phyloP scores from a whole-genome alignment of 73 alveolate genomes.

The Breviolum minutum region DNA sequence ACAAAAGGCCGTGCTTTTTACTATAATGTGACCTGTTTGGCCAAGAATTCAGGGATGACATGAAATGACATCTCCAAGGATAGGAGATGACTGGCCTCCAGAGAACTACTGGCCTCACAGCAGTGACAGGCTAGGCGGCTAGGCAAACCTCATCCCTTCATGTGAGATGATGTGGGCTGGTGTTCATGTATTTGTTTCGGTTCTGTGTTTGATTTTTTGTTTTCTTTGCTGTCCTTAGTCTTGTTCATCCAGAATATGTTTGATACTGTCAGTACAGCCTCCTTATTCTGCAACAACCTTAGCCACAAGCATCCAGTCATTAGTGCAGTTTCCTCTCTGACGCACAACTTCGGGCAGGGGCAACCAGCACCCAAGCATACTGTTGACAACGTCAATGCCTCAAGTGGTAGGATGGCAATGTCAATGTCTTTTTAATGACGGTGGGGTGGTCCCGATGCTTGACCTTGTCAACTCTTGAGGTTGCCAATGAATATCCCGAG shows the following conservation, averaged over 20 bases:
- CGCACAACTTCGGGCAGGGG: conserved; percentile 1
- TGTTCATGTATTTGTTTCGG: background rate
- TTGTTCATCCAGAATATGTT: too few species aligned
- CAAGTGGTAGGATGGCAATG: background rate
- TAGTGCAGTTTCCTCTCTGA: too few species aligned
- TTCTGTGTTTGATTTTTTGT: too few species aligned
- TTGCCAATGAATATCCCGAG: conserved; percentile 58
- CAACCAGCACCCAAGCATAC: conserved; percentile 32
- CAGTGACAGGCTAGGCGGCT: conserved; percentile 2
- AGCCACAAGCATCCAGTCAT: too few species aligned
- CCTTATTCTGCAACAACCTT: too few species aligned
- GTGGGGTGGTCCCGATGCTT: too few species aligned
- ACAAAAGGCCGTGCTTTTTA: too few species aligned
- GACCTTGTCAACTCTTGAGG: background rate
- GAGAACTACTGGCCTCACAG: conserved; percentile 13
- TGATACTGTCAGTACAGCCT: too few species aligned
- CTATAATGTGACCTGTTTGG: too few species aligned
- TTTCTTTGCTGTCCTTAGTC: too few species aligned
- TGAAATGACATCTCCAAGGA: conserved; percentile 1
- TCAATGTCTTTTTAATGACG: background rate
- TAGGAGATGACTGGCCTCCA: conserved; percentile 42
- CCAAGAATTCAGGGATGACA: background rate
- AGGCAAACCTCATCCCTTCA: background rate
- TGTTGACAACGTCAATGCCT: conserved; percentile 43
- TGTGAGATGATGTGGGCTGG: background rate